Percentiles rank a stretch among this genome's conserved stretches.
phyloP scores from a whole-genome alignment of 2,329 filamentous ascomycete genomes.

The Stylonectria norvegica region DNA sequence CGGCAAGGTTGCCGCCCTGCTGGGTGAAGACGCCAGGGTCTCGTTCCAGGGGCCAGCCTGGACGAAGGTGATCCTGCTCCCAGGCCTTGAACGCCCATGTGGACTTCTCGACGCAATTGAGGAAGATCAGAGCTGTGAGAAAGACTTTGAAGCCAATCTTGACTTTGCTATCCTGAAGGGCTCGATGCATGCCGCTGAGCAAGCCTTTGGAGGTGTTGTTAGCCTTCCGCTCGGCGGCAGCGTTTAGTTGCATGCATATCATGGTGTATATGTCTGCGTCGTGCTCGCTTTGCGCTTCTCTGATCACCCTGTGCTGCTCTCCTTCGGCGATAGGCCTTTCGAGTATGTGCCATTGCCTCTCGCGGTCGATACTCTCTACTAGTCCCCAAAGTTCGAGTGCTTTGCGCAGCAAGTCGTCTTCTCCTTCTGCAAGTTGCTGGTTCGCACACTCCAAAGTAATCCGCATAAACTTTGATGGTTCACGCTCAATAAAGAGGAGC shows the following conservation, averaged over 20 bases:
- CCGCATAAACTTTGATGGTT: slow-evolving; percentile 58
- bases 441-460: slow-evolving; percentile 55
- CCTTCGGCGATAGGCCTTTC: slow-evolving; percentile 44
- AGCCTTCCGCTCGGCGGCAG: slow-evolving; percentile 62
- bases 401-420: slow-evolving; percentile 54
- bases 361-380: slow-evolving; percentile 62
- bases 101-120: slow-evolving; percentile 65
- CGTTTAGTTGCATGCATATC: slow-evolving; percentile 62
- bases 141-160: slow-evolving; percentile 60
- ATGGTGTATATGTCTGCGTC: slow-evolving; percentile 58
- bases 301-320: slow-evolving; percentile 44
- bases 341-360: slow-evolving; percentile 58
- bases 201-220: slow-evolving; percentile 56
- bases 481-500: slow-evolving; percentile 55
- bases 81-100: slow-evolving; percentile 68
- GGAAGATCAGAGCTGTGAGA: slow-evolving; percentile 58
- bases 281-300: slow-evolving; percentile 45
- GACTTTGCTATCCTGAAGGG: slow-evolving; percentile 58
- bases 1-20: slow-evolving; percentile 57
- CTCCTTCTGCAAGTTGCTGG: slow-evolving; percentile 42
- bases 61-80: slow-evolving; percentile 59
- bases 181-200: slow-evolving; percentile 58
- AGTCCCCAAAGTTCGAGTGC: slow-evolving; percentile 63
- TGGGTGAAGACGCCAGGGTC: slow-evolving; percentile 55
- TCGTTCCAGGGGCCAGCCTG: slow-evolving; percentile 58